A percentile compares a stretch with the other conserved stretches of the same genome.
phyloP scores from a whole-genome alignment of 2,329 filamentous ascomycete genomes.

The Ascochyta rabiei region DNA sequence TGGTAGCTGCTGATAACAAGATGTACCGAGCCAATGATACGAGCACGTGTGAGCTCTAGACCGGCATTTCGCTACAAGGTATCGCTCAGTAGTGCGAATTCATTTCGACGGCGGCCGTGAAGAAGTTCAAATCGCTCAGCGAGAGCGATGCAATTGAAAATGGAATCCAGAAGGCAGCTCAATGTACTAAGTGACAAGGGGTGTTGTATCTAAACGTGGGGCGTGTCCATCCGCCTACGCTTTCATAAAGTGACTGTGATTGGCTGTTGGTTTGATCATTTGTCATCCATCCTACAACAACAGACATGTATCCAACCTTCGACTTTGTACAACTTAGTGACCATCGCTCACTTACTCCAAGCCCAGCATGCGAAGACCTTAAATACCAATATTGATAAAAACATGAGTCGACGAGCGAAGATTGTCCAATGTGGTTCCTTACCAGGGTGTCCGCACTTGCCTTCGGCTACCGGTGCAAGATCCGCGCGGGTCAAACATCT shows the following conservation, averaged over 20 bases:
- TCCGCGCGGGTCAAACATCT: constrained; percentile 9
- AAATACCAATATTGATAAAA: background rate
- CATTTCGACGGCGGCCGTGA: background rate
- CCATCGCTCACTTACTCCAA: background rate
- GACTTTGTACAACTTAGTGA: background rate
- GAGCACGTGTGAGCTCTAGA: constrained; percentile 8
- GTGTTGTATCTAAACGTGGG: background rate
- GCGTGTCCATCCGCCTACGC: background rate
- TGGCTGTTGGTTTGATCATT: background rate
- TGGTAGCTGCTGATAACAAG: constrained; percentile 9
- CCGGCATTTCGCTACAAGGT: background rate
- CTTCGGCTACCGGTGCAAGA: constrained; percentile 13
- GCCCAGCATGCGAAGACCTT: background rate
- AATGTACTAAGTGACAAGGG: background rate
- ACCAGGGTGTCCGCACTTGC: constrained; percentile 5
- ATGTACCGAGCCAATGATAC: constrained; percentile 11
- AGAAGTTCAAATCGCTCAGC: too few relatives aligned
- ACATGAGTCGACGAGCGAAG: background rate
- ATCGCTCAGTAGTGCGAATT: background rate
- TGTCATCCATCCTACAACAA: background rate
- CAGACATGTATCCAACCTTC: background rate
- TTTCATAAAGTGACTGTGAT: background rate
- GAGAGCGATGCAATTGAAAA: too few relatives aligned
- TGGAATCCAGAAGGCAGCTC: background rate
- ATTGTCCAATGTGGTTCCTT: background rate